A percentile compares a stretch with the other conserved stretches of the same genome.
Evolutionary conservation across 2,329 filamentous ascomycete species (phyloP).

Genomic region (Ambrosiella xylebori): DNA sequence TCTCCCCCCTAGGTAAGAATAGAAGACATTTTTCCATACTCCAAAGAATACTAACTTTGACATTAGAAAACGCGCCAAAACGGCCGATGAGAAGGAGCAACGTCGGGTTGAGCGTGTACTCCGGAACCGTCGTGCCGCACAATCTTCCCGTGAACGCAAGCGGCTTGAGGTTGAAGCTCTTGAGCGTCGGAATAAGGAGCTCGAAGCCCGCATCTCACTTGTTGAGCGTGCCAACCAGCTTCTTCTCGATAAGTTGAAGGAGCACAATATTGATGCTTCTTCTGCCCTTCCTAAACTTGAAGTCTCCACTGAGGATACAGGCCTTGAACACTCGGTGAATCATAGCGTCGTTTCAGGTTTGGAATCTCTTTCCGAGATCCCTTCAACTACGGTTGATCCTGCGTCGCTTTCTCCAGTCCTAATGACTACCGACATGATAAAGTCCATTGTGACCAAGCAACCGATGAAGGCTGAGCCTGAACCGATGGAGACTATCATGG

Average conservation of each 20-base stretch:
- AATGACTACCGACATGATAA: slow-evolving; percentile 26
- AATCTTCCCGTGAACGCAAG: slow-evolving; percentile 91
- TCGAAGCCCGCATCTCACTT: slow-evolving; percentile 44
- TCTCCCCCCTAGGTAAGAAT: slow-evolving; percentile 63
- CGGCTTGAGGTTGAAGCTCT: slow-evolving; percentile 73
- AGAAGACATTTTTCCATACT: neutral
- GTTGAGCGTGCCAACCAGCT: slow-evolving; percentile 37
- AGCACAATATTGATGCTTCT: slow-evolving; percentile 27
- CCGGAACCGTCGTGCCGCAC: slow-evolving; percentile 84
- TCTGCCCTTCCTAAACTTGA: slow-evolving; percentile 27
- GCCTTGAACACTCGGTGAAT: no score
- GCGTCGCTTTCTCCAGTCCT: slow-evolving; percentile 43
- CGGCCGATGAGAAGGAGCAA: slow-evolving; percentile 97
- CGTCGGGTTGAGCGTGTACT: slow-evolving; percentile 93
- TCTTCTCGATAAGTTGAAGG: slow-evolving; percentile 32
- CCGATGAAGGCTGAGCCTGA: slow-evolving; percentile 15
- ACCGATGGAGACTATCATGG: slow-evolving; percentile 11
- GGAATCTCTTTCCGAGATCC: slow-evolving; percentile 35
- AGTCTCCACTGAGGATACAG: slow-evolving; percentile 26
- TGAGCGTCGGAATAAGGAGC: slow-evolving; percentile 54
- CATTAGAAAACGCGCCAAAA: slow-evolving; percentile 83
- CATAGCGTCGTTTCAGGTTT: no score
- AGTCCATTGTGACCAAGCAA: slow-evolving; percentile 16
- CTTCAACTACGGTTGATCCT: slow-evolving; percentile 42
- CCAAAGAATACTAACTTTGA: slow-evolving; percentile 1